A percentile compares a stretch with the other conserved stretches of the same genome.
These are phyloP conservation scores for Lachancea quebecensis DNA, from an alignment of 805 yeast species.

Conservation along the genomic window DNA sequence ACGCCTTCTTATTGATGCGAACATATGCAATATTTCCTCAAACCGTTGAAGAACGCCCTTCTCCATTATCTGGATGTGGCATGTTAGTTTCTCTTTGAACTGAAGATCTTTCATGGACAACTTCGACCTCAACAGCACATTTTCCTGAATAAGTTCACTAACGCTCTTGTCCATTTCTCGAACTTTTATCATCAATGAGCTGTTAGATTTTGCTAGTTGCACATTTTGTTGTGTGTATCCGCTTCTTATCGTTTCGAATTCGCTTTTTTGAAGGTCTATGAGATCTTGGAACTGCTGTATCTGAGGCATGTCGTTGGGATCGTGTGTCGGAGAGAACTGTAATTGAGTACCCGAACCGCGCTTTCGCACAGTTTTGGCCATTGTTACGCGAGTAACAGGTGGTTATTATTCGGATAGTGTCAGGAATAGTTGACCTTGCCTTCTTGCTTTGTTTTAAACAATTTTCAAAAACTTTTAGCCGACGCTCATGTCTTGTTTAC, in stretches of 20 bases:
- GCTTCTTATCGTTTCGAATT: constrained; percentile 17
- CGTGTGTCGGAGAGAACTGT: neutral
- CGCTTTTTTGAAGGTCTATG: constrained; percentile 21
- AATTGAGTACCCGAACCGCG: constrained; percentile 3
- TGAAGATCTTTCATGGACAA: constrained; percentile 27
- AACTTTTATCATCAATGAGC: constrained; percentile 44
- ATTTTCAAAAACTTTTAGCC: neutral
- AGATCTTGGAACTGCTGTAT: constrained; percentile 28
- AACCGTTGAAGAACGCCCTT: constrained; percentile 36
- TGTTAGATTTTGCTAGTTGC: constrained; percentile 53
- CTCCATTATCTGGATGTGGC: constrained; percentile 37
- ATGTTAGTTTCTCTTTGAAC: constrained; percentile 33
- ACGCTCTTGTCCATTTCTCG: constrained; percentile 47
- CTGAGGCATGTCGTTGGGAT: constrained; percentile 10
- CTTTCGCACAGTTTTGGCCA: constrained; percentile 7
- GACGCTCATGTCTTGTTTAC: neutral
- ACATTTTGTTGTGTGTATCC: constrained; percentile 38
- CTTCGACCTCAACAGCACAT: constrained; percentile 37
- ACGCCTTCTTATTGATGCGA: constrained; percentile 35
- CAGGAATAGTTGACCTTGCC: no score
- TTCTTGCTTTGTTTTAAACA: no score
- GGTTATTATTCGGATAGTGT: no score
- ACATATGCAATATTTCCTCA: constrained; percentile 39
- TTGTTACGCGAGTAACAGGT: neutral
- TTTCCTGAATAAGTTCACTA: constrained; percentile 44